Conservation (phyloP, 208 protist genomes). For the Tritrichomonas foetus region DNA sequence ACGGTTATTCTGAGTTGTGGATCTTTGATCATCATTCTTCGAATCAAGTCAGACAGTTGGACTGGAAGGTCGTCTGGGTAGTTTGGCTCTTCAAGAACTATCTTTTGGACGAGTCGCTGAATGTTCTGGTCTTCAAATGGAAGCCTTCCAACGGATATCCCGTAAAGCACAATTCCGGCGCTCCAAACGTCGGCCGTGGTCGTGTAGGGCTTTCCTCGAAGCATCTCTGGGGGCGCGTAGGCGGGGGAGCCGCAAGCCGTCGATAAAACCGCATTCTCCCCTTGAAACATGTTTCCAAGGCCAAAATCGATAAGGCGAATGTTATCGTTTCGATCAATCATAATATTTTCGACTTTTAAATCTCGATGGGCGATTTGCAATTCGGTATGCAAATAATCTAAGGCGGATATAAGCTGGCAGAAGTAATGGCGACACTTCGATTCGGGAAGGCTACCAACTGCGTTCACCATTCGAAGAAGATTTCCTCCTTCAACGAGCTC, state of each 20-base stretch:
- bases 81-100: not conserved
- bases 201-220: not conserved
- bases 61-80: not conserved
- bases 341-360: slow-evolving; percentile 49
- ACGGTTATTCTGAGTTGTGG: not conserved
- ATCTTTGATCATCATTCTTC: not conserved
- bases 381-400: slow-evolving; percentile 43
- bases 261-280: no score
- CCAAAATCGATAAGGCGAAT: slow-evolving; percentile 50
- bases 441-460: not conserved
- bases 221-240: slow-evolving; percentile 35
- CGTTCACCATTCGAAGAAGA: not conserved
- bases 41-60: not conserved
- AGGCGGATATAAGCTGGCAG: not conserved
- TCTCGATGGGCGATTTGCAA: slow-evolving; percentile 48
- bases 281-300: not conserved
- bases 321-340: slow-evolving; percentile 36
- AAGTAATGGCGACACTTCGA: not conserved
- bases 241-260: not conserved
- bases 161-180: not conserved
- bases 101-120: not conserved
- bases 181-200: not conserved
- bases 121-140: slow-evolving; percentile 7
- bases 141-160: not conserved
- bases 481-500: not conserved